These are phyloP conservation scores for Lanmaoa pseudosensibilis DNA, from an alignment of 768 basidiomycete species.

Conservation along the genomic window DNA sequence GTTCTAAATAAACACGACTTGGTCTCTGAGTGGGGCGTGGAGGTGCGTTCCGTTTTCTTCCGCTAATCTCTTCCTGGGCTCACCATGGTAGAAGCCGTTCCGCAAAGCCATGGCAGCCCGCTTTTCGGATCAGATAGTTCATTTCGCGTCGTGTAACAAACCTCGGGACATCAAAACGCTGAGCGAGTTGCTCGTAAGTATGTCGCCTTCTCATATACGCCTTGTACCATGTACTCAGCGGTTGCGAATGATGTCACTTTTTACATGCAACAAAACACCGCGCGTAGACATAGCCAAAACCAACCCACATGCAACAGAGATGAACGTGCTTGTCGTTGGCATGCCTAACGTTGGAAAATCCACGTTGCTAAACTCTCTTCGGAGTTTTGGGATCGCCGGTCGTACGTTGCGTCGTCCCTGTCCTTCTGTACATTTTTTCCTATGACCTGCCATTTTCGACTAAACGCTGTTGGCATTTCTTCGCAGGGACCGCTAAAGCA, in stretches of 20 bases:
- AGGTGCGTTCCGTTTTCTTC: conserved; percentile 47
- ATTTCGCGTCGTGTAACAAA: conserved; percentile 74
- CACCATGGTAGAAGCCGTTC: conserved; percentile 57
- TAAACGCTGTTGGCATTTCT: neutral
- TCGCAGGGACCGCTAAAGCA: conserved; percentile 77
- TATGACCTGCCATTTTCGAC: neutral
- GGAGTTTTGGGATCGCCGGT: conserved; percentile 83
- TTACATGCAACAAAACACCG: neutral
- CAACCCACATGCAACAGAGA: conserved; percentile 67
- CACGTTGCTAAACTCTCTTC: conserved; percentile 85
- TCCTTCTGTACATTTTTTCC: neutral
- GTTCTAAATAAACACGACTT: conserved; percentile 94
- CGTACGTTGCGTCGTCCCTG: conserved; percentile 50
- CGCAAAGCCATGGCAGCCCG: conserved; percentile 66
- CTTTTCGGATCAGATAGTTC: conserved; percentile 65
- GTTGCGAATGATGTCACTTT: neutral
- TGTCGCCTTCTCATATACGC: conserved; percentile 35
- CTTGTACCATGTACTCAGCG: neutral
- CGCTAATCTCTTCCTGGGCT: conserved; percentile 1
- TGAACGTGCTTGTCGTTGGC: conserved; percentile 91
- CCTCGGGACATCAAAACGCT: conserved; percentile 63
- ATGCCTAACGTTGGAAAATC: conserved; percentile 99
- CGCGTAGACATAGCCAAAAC: conserved; percentile 63
- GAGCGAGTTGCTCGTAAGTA: conserved; percentile 71
- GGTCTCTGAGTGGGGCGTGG: conserved; percentile 83